Evolutionary conservation across 129 eudicot species (phyloP), one percentile per base, ranked within the genome.

Genomic region (Smallanthus sonchifolius): DNA sequence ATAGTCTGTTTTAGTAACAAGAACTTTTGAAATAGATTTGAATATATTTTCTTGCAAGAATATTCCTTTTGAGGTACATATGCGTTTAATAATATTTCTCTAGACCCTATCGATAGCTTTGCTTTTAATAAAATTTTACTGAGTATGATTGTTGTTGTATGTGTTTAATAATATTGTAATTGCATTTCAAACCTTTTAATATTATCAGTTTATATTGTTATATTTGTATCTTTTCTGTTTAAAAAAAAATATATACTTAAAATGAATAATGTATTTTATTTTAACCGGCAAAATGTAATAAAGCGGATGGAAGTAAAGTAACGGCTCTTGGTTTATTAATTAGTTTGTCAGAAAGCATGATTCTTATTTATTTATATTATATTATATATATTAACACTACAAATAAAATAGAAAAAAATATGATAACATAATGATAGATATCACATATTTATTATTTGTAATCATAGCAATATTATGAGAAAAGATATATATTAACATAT

Each of bases 291-390:
- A 77, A 9, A 36, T 56, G 61, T 35, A 19, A 57, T 19, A 72
- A 79, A 52, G 78, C 9, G 10, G 48, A 79, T 54, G 61, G 57
- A 52, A 65, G 56, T 54, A 64, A 42, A 59, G 78, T 79, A 64
- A 63, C 47, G 72, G 20, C 48, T 70, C 16, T 15, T 72, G 38
- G 52, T 72, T 72, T 70, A 28, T 44, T 64, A 64, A 49, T 51
- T 52, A 19, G 2, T 15, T 20, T 63, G 72, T 10, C 14, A 1
- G 17, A 52, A 71, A 72, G 16, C 60, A 72, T 17, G 67, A 70
- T 48, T 36, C 34, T 48, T 64, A 34, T 11, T 17, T 5, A 6
- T 24, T 8, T 17, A 5, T 67, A 9, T 14, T 45, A 59, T 32
- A 13, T 59, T 32, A 59, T 11, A 28, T 28, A 9, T 59, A 4